phyloP scores from a whole-genome alignment of 495 filamentous ascomycete genomes.

The Bacidia rubella region DNA sequence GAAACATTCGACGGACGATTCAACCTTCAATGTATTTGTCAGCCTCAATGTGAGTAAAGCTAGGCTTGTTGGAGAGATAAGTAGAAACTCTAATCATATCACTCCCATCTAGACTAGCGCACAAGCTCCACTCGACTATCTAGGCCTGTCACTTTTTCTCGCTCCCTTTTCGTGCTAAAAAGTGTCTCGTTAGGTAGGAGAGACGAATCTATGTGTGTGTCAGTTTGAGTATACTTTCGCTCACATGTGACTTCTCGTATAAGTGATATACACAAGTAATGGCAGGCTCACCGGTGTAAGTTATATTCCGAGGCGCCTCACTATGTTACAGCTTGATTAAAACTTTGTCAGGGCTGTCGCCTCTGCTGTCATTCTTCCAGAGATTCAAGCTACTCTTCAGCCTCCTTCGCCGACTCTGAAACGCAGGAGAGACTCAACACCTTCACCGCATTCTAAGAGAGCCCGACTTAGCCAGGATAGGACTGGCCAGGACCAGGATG shows the following conservation, averaged over 20 bases:
- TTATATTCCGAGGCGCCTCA: background rate
- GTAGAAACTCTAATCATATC: too few species aligned
- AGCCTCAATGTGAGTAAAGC: background rate
- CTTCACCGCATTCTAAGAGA: slow-evolving; percentile 43
- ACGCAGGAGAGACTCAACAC: slow-evolving; percentile 42
- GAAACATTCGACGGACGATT: too few species aligned
- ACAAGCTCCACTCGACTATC: too few species aligned
- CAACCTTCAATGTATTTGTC: slow-evolving; percentile 14
- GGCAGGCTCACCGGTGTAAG: slow-evolving; percentile 24
- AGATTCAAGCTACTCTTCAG: slow-evolving; percentile 25
- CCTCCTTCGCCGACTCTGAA: slow-evolving; percentile 32
- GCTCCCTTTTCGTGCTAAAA: too few species aligned
- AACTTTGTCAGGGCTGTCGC: slow-evolving; percentile 35
- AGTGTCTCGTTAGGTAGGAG: too few species aligned
- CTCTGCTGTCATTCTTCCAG: slow-evolving; percentile 52
- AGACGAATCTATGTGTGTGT: too few species aligned
- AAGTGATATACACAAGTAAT: slow-evolving; percentile 7
- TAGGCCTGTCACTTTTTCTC: too few species aligned
- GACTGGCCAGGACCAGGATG: slow-evolving; percentile 14
- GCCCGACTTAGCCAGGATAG: slow-evolving; percentile 32
- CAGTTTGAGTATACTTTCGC: too few species aligned
- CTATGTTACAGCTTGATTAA: background rate
- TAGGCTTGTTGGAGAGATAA: background rate
- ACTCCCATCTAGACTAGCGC: too few species aligned
- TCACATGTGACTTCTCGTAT: too few species aligned